phyloP scores from a whole-genome alignment of 192 early-diverging fungal species.

The Backusella mclennaniae region DNA sequence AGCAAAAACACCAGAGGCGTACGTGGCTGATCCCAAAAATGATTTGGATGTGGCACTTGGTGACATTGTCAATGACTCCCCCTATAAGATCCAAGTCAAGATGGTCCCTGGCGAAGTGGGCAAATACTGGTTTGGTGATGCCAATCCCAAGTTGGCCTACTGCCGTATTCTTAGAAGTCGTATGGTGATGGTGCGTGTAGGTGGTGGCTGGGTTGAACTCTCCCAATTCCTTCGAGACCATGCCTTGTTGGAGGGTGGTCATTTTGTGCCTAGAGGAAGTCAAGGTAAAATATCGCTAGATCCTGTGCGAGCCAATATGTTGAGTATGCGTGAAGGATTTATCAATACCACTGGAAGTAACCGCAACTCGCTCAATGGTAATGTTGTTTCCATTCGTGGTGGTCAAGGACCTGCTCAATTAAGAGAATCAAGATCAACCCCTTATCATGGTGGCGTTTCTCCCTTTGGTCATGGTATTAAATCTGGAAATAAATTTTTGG shows the following conservation, averaged over 20 bases:
- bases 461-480: constrained; percentile 27
- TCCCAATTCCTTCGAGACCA: constrained; percentile 45
- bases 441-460: constrained; percentile 16
- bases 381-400: neutral
- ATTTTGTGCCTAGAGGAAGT: constrained; percentile 14
- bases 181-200: constrained; percentile 69
- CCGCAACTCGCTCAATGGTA: neutral
- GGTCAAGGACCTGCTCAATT: neutral
- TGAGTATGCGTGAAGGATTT: constrained; percentile 2
- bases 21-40: constrained; percentile 53
- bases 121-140: constrained; percentile 64
- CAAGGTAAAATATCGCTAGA: neutral
- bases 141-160: constrained; percentile 60
- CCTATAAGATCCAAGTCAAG: constrained; percentile 45
- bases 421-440: constrained; percentile 20
- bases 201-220: constrained; percentile 62
- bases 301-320: neutral
- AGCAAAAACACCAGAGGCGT: constrained; percentile 13
- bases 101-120: constrained; percentile 56
- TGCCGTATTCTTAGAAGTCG: constrained; percentile 61
- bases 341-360: constrained; percentile 8
- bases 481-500: constrained; percentile 34
- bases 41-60: constrained; percentile 60
- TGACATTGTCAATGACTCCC: constrained; percentile 58
- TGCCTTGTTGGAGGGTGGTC: constrained; percentile 25